Percentiles rank a stretch among this genome's conserved stretches.
Conservation (phyloP, 768 basidiomycete genomes). For the Leccinum longicurvipes region DNA sequence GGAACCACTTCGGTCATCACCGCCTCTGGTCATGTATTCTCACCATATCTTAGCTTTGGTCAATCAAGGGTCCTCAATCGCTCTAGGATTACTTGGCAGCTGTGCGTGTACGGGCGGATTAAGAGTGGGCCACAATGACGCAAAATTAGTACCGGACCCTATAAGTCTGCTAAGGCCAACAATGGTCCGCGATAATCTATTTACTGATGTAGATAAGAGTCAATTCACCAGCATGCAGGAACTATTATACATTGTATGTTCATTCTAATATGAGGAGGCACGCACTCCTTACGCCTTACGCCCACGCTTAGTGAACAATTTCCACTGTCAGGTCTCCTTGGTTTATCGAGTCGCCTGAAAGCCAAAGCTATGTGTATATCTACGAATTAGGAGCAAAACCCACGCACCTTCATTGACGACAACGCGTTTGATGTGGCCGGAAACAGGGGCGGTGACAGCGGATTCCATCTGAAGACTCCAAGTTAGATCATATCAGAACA, state of each 20-base stretch:
- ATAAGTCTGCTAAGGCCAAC: conserved; percentile 14
- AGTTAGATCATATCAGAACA: conserved; percentile 13
- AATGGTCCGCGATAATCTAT: conserved; percentile 1
- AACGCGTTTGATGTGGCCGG: conserved; percentile 93
- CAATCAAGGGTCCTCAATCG: conserved; percentile 1
- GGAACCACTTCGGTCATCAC: conserved; percentile 3
- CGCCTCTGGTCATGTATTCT: conserved; percentile 10
- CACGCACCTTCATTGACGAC: conserved; percentile 77
- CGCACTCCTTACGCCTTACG: background rate
- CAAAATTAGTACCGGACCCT: conserved; percentile 8
- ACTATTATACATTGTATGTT: conserved; percentile 18
- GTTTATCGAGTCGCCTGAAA: conserved; percentile 84
- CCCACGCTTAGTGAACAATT: conserved; percentile 62
- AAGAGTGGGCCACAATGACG: conserved; percentile 8
- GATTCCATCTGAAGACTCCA: conserved; percentile 82
- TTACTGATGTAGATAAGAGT: background rate
- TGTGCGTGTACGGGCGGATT: background rate
- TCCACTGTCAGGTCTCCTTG: conserved; percentile 91
- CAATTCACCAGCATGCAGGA: conserved; percentile 7
- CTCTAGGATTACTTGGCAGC: conserved; percentile 3
- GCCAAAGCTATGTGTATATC: conserved; percentile 6
- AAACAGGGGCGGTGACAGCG: conserved; percentile 92
- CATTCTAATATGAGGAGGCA: conserved; percentile 16
- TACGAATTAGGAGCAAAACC: background rate
- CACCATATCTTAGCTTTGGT: conserved; percentile 16